These are phyloP conservation scores for Cystobasidium slooffiae DNA, from an alignment of 1,284 basidiomycete genomes.

Conservation along the genomic window DNA sequence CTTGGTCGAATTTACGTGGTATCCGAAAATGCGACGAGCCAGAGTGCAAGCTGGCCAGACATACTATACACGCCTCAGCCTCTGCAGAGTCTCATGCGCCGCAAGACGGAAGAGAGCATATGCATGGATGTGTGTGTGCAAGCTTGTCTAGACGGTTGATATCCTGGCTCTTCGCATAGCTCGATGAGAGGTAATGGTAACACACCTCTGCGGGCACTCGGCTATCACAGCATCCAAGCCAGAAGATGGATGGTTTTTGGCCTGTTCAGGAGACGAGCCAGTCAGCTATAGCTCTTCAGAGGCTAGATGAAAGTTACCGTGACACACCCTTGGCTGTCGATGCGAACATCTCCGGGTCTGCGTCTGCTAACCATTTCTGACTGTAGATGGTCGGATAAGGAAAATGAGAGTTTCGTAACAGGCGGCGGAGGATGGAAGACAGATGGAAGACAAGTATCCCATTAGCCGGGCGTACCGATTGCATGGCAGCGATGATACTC, in stretches of 20 bases:
- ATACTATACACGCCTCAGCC: too few relatives aligned
- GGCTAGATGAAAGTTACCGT: background rate
- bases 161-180: background rate
- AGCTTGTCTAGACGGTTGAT: too few relatives aligned
- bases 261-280: slow-evolving; percentile 55
- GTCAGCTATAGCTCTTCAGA: background rate
- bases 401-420: background rate
- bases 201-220: slow-evolving; percentile 62
- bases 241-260: slow-evolving; percentile 74
- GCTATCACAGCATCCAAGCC: slow-evolving; percentile 76
- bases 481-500: background rate
- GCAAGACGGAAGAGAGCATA: too few relatives aligned
- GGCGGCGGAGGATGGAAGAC: background rate
- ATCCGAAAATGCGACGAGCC: too few relatives aligned
- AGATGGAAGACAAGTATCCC: background rate
- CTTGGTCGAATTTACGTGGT: too few relatives aligned
- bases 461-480: background rate
- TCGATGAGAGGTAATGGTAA: slow-evolving; percentile 49
- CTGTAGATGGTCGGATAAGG: background rate
- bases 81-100: too few relatives aligned
- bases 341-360: slow-evolving; percentile 40
- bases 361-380: slow-evolving; percentile 41
- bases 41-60: too few relatives aligned
- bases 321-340: slow-evolving; percentile 32
- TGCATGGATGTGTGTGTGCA: too few relatives aligned